Conservation (phyloP, 2,329 filamentous ascomycete genomes). For the Fusarium ramigenum region DNA sequence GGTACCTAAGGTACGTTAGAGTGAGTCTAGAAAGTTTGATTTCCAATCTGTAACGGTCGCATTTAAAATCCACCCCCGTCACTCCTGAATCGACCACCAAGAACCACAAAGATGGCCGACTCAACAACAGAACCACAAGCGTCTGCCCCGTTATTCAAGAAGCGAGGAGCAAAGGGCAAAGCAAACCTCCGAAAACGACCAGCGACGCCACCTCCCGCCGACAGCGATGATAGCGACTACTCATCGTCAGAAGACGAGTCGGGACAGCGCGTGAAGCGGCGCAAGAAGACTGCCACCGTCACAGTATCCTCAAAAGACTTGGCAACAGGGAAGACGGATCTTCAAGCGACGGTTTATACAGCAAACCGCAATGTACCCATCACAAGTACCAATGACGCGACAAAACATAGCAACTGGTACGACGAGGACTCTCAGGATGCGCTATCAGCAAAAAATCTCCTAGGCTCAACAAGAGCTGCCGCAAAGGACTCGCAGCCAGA, state of each 20-base stretch:
- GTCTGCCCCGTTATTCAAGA: slow-evolving; percentile 82
- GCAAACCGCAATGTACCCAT: slow-evolving; percentile 71
- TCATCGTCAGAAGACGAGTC: slow-evolving; percentile 80
- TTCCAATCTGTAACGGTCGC: slow-evolving; percentile 20
- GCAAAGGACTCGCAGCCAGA: slow-evolving; percentile 55
- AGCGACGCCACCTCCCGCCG: slow-evolving; percentile 77
- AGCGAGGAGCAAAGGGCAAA: slow-evolving; percentile 79
- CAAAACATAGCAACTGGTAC: slow-evolving; percentile 89
- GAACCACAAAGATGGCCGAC: slow-evolving; percentile 30
- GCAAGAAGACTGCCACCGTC: slow-evolving; percentile 73
- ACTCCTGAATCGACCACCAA: neutral
- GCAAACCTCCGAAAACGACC: slow-evolving; percentile 83
- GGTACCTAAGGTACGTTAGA: neutral
- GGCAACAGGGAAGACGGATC: slow-evolving; percentile 47
- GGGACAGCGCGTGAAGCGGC: slow-evolving; percentile 81
- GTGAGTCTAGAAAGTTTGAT: slow-evolving; percentile 14
- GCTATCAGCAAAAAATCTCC: slow-evolving; percentile 61
- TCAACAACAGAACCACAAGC: slow-evolving; percentile 46
- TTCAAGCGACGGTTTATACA: slow-evolving; percentile 63
- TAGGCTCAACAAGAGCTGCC: slow-evolving; percentile 63
- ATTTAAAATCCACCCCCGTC: neutral
- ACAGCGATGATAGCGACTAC: slow-evolving; percentile 68
- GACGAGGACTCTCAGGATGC: slow-evolving; percentile 71
- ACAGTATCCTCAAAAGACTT: slow-evolving; percentile 69
- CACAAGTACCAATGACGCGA: slow-evolving; percentile 82